Percentiles rank a stretch among this genome's conserved stretches.
Conservation (phyloP, 1,284 basidiomycete species). For the Ceratobasidium sp. region DNA sequence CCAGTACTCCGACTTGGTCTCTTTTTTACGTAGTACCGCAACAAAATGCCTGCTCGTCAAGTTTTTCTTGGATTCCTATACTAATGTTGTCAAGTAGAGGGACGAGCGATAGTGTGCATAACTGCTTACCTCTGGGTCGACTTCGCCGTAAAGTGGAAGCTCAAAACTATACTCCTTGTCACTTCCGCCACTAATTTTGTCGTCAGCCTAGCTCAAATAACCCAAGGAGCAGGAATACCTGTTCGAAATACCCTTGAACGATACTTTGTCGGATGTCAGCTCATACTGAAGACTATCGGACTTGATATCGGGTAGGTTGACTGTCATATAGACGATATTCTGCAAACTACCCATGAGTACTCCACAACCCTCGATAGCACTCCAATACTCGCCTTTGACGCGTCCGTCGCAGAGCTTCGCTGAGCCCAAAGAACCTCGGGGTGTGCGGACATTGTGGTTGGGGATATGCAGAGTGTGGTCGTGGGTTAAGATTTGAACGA, state of each 20-base stretch:
- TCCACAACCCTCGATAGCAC: not conserved
- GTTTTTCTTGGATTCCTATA: slow-evolving; percentile 72
- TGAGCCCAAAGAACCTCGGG: slow-evolving; percentile 95
- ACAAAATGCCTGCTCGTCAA: slow-evolving; percentile 75
- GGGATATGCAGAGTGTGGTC: slow-evolving; percentile 7
- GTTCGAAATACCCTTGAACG: slow-evolving; percentile 74
- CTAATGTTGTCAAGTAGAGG: not conserved
- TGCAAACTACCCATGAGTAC: slow-evolving; percentile 54
- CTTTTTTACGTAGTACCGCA: slow-evolving; percentile 84
- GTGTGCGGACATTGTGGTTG: slow-evolving; percentile 59
- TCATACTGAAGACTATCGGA: slow-evolving; percentile 71
- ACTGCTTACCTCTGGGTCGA: slow-evolving; percentile 76
- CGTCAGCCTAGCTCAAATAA: slow-evolving; percentile 58
- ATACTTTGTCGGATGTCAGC: slow-evolving; percentile 72
- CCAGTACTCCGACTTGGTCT: slow-evolving; percentile 83
- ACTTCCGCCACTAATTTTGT: not conserved
- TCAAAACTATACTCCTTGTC: slow-evolving; percentile 73
- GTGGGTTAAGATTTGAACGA: slow-evolving; percentile 3
- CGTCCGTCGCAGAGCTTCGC: slow-evolving; percentile 74
- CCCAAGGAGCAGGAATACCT: slow-evolving; percentile 60
- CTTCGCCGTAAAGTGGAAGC: slow-evolving; percentile 78
- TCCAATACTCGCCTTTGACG: slow-evolving; percentile 70
- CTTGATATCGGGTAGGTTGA: slow-evolving; percentile 86
- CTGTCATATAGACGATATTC: slow-evolving; percentile 87
- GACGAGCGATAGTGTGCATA: not conserved